Evolutionary conservation across 495 filamentous ascomycete species (phyloP), one percentile per base, ranked within the genome.

Genomic region (Penicillium canariense): DNA sequence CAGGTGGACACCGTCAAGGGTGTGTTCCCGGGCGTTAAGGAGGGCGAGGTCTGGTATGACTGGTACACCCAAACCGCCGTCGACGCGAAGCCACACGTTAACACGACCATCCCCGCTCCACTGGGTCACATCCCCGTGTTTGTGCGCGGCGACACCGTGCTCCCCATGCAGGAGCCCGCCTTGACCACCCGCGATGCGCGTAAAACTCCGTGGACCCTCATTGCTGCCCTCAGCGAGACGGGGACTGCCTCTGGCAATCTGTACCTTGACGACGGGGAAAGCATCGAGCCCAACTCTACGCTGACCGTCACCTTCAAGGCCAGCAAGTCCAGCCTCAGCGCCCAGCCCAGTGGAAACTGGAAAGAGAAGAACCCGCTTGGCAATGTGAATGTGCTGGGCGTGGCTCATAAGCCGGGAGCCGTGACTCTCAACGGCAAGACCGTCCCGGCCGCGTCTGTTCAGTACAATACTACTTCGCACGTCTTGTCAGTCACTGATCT

Each of bases 231-330:
- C 9, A 73, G 80, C 55, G 48, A 54, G 8, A 59, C 77, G 14
- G 86, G 86, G 0, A 60, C 68, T 17, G 90, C 91, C 0, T 70
- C 55, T 2, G 92, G 92, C 0, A 51, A 75, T 10, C 64, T 96
- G 8, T 95, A 96, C 61, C 60, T 96, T 8, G 91, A 96, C 60
- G 92, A 96, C 66, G 91, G 91, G 0, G 87, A 87, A 68, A 90
- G 85, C 42, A 31, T 94, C 26, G 59, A 58, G 23, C 89, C 81
- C 3, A 70, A 77, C 17, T 71, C 73, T 0, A 86, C 81, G 10
- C 74, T 81, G 8, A 78, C 73, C 61, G 80, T 90, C 40, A 58
- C 77, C 67, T 88, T 90, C 68, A 63, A 63, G 2, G 82, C 77
- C 1, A 60, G 68, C 8, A 56, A 67, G 7, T 75, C 68, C 0